Percentiles rank a stretch among this genome's conserved stretches.
Evolutionary conservation across 768 basidiomycete species (phyloP).

Genomic region (Kwoniella botswanensis): DNA sequence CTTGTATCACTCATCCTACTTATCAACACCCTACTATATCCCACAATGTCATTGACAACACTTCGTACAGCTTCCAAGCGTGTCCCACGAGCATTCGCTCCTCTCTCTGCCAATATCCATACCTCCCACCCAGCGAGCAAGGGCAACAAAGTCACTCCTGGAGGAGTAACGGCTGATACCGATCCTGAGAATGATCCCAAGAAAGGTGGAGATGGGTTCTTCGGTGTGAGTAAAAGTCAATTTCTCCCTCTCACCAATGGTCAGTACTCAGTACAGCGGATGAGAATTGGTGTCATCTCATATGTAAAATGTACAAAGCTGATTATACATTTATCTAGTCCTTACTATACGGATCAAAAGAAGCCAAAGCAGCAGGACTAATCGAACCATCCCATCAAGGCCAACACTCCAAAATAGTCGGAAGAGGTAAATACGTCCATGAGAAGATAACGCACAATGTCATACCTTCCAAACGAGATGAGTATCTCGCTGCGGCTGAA

Average conservation of each 20-base stretch:
- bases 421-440: slow-evolving; percentile 72
- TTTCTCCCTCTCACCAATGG: background rate
- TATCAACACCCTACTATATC: background rate
- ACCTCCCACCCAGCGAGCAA: slow-evolving; percentile 6
- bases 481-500: slow-evolving; percentile 88
- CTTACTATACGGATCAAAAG: slow-evolving; percentile 88
- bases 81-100: background rate
- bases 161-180: slow-evolving; percentile 2
- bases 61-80: background rate
- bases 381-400: slow-evolving; percentile 57
- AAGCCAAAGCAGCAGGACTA: slow-evolving; percentile 73
- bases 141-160: slow-evolving; percentile 12
- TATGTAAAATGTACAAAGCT: too few relatives aligned
- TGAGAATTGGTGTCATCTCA: background rate
- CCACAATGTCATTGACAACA: background rate
- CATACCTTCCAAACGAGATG: slow-evolving; percentile 75
- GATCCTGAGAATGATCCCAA: slow-evolving; percentile 27
- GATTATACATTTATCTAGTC: slow-evolving; percentile 25
- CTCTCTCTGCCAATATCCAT: slow-evolving; percentile 17
- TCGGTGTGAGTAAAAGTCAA: slow-evolving; percentile 31
- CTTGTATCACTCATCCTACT: background rate
- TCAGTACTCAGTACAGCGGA: background rate
- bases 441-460: slow-evolving; percentile 75
- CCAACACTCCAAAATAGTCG: slow-evolving; percentile 87
- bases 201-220: slow-evolving; percentile 33